These are phyloP conservation scores for Eucalyptus sp. DNA, from an alignment of 345 rosid species.

Conservation along the genomic window DNA sequence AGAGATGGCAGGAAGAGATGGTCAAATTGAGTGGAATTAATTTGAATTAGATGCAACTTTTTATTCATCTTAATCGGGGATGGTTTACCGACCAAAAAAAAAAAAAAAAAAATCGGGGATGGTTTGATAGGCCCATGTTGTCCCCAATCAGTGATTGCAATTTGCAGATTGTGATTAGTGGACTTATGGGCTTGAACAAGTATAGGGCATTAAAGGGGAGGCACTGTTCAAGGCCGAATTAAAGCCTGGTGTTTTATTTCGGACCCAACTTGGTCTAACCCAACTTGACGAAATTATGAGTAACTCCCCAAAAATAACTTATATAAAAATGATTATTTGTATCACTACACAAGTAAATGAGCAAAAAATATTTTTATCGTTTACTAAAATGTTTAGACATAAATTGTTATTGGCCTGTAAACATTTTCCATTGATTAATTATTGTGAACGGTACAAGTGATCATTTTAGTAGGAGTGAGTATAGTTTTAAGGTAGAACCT, in stretches of 20 bases:
- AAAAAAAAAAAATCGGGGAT: no score
- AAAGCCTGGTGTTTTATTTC: neutral
- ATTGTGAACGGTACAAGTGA: fast-evolving
- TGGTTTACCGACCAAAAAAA: no score
- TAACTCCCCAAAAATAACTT: no score
- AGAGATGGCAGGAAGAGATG: neutral
- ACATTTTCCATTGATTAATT: no score
- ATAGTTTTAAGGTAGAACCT: no score
- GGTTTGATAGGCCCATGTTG: neutral
- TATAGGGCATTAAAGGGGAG: neutral
- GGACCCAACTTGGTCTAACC: neutral
- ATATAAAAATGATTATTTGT: no score
- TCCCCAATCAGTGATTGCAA: neutral
- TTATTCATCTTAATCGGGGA: neutral
- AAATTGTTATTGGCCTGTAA: no score
- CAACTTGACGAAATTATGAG: neutral
- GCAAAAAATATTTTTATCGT: fast-evolving
- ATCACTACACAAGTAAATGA: no score
- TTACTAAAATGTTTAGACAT: no score
- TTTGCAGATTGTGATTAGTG: neutral
- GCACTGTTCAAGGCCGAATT: neutral
- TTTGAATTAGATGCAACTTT: neutral
- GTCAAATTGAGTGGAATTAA: neutral
- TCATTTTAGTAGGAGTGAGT: no score
- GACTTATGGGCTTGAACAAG: neutral